Evolutionary conservation across 2,329 filamentous ascomycete genomes (phyloP).

Genomic region (Acarospora socialis): DNA sequence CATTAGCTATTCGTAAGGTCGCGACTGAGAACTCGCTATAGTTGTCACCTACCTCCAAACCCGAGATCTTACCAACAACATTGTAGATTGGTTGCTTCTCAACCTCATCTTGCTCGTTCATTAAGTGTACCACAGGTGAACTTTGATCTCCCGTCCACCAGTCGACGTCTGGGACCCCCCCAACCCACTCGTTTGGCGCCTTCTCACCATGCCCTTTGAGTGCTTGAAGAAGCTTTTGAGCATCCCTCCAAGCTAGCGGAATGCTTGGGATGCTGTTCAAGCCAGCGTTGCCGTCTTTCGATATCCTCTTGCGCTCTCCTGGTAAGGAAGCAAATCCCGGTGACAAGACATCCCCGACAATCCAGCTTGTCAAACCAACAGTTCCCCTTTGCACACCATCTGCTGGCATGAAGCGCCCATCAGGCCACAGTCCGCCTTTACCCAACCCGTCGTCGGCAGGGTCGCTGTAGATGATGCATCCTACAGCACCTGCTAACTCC

Average conservation of each 20-base stretch:
- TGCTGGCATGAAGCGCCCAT: conserved; percentile 64
- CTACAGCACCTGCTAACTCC: conserved; percentile 69
- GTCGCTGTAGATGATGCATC: conserved; percentile 87
- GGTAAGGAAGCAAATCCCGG: conserved; percentile 58
- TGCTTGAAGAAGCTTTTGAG: conserved; percentile 60
- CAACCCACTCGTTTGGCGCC: conserved; percentile 47
- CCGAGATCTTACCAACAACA: conserved; percentile 67
- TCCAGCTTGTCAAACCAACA: conserved; percentile 67
- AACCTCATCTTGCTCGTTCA: conserved; percentile 76
- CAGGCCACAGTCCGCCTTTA: conserved; percentile 57
- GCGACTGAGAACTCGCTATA: too few relatives aligned
- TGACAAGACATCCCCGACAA: conserved; percentile 82
- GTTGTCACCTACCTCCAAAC: conserved; percentile 55
- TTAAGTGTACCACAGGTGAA: conserved; percentile 65
- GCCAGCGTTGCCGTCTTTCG: conserved; percentile 54
- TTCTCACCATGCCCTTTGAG: conserved; percentile 60
- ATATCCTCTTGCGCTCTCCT: conserved; percentile 44
- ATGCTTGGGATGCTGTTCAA: conserved; percentile 77
- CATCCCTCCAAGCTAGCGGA: conserved; percentile 80
- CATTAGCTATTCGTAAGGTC: too few relatives aligned
- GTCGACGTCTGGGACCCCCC: conserved; percentile 57
- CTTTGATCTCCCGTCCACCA: conserved; percentile 74
- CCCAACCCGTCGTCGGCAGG: conserved; percentile 71
- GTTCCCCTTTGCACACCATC: conserved; percentile 72
- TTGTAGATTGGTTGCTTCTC: conserved; percentile 82